Conservation (phyloP, 371 early-diverging fungal species). For the Mucor mucedo region DNA sequence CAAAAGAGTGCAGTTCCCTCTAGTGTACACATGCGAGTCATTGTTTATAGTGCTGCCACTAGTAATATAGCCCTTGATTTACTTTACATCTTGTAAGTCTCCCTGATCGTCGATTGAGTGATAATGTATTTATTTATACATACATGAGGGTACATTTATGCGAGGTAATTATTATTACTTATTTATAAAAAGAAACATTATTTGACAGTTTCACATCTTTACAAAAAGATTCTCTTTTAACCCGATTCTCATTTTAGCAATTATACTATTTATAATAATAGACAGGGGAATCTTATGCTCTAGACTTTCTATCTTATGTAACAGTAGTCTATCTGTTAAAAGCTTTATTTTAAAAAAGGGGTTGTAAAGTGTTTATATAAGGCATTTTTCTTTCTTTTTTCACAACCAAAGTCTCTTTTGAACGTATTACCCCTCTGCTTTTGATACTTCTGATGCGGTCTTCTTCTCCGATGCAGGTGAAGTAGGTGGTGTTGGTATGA, state of each 20-base stretch:
- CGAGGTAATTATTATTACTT: constrained; percentile 12
- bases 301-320: too few species aligned
- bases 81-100: constrained; percentile 13
- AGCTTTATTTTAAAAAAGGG: too few species aligned
- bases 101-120: constrained; percentile 3
- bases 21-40: neutral
- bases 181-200: constrained; percentile 8
- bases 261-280: neutral
- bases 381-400: neutral
- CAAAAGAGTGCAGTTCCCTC: too few species aligned
- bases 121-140: constrained; percentile 2
- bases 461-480: constrained; percentile 23
- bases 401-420: neutral
- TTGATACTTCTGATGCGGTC: constrained; percentile 7
- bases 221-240: neutral
- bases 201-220: constrained; percentile 10
- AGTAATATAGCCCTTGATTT: constrained; percentile 19
- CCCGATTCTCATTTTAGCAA: neutral
- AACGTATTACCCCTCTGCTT: neutral
- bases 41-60: neutral
- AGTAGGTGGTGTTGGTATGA: constrained; percentile 22
- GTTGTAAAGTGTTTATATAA: neutral
- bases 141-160: neutral
- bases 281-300: too few species aligned
- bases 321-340: too few species aligned